Conservation (phyloP, 2,329 filamentous ascomycete genomes). For the Calonectria ilicicola region DNA sequence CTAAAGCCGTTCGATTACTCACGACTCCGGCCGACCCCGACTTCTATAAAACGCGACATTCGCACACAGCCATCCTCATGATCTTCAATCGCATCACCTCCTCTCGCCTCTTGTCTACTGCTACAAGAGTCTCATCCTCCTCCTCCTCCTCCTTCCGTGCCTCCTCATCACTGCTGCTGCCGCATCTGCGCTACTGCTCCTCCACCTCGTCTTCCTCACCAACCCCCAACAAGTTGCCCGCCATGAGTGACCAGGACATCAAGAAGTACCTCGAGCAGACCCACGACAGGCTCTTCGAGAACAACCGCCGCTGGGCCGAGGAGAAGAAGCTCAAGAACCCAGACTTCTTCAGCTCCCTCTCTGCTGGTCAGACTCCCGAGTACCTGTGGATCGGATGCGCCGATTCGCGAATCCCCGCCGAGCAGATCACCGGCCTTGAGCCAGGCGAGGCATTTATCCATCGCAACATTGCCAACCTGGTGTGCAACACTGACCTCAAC, state of each 20-base stretch:
- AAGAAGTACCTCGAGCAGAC: constrained; percentile 69
- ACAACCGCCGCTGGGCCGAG: constrained; percentile 75
- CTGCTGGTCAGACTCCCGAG: constrained; percentile 74
- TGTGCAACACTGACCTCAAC: constrained; percentile 84
- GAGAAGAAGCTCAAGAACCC: constrained; percentile 69
- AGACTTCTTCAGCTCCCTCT: constrained; percentile 73
- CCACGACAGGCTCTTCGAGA: constrained; percentile 76
- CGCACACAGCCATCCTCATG: constrained; percentile 27
- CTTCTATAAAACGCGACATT: constrained; percentile 9
- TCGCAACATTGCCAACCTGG: constrained; percentile 93
- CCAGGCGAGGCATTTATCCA: constrained; percentile 95
- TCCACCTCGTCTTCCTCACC: constrained; percentile 10
- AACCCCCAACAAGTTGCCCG: constrained; percentile 35
- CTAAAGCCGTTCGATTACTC: constrained; percentile 17
- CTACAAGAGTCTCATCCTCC: background rate
- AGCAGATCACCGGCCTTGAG: constrained; percentile 83
- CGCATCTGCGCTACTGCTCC: constrained; percentile 20
- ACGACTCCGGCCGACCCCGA: constrained; percentile 6
- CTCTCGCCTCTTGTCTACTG: constrained; percentile 1
- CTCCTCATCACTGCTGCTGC: background rate
- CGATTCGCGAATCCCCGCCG: constrained; percentile 92
- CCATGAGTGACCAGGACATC: constrained; percentile 56
- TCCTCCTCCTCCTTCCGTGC: too few relatives aligned
- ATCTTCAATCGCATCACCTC: constrained; percentile 37
- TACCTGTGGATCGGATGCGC: constrained; percentile 93